Evolutionary conservation across 148 eudicot species (phyloP).

Genomic region (Fagopyrum homotropicum): DNA sequence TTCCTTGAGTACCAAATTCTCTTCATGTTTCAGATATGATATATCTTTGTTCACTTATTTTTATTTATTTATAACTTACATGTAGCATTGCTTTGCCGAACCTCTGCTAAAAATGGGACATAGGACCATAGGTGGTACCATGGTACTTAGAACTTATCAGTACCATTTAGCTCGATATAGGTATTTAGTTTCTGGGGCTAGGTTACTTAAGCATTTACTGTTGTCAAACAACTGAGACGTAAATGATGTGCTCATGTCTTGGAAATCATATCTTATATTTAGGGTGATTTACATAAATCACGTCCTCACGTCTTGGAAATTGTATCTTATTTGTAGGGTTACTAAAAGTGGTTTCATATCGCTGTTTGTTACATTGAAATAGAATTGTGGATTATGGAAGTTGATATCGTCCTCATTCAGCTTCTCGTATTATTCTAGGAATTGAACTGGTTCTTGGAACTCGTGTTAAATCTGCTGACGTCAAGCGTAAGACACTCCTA

Average conservation of each 20-base stretch:
- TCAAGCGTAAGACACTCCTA: constrained; percentile 77
- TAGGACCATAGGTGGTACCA: not conserved
- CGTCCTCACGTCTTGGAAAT: not conserved
- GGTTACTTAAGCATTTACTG: not conserved
- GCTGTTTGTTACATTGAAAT: not conserved
- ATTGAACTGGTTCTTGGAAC: constrained; percentile 96
- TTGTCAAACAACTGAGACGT: not conserved
- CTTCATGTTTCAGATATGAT: not conserved
- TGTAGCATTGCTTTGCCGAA: not conserved
- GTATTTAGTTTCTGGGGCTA: not conserved
- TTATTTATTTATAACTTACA: not conserved
- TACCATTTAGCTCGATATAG: not conserved
- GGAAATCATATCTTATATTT: not conserved
- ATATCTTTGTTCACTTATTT: not conserved
- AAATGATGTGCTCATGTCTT: not conserved
- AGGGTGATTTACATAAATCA: not conserved
- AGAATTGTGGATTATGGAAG: not conserved
- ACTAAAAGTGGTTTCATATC: not conserved
- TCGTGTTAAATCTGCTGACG: constrained; percentile 82
- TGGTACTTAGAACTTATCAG: not conserved
- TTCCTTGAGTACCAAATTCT: constrained; percentile 1
- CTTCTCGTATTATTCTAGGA: constrained; percentile 29
- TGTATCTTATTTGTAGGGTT: not conserved
- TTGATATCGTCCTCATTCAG: not conserved
- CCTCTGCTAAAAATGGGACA: not conserved